Base-by-base conservation (phyloP, 805 yeast genomes). In the Candida silvatica region DNA sequence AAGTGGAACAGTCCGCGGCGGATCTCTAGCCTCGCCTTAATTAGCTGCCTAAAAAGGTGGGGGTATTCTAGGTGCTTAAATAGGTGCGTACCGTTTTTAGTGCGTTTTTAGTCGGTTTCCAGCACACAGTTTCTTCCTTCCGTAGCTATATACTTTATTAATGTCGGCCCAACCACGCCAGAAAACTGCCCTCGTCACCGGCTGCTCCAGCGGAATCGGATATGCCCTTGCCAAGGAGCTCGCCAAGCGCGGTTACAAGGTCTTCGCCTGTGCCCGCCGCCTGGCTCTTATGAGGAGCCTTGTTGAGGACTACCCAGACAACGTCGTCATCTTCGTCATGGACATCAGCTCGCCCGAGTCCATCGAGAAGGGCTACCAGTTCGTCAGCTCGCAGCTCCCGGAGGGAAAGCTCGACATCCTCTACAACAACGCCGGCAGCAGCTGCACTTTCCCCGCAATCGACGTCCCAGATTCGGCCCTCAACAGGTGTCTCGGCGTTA, bases 221-320 rank as follows among this genome's bases (percentile, higher is more conserved):
- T 65, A 56, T 39, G 63, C 61, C 16, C 43, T 72, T 5, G 66
- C 76, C 5, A 43, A 52, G 15, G 71, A 68, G 41, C 58, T 75
- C 29, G 59, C 66, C 17, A 40, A 49, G 16, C 56, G 61, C 12
- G 72, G 71, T 0, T 69, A 60, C 44, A 59, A 61, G 39, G 86
- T 82, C 1, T 80, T 72, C 49, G 88, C 88, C 1, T 77, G 82
- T 37, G 87, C 92, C 3, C 66, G 94, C 52, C 67, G 86, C 44
- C 46, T 71, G 22, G 77, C 66, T 32, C 72, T 71, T 3, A 77
- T 83, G 78, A 64, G 68, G 27, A 64, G 66, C 5, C 58, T 79
- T 39, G 42, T 41, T 17, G 56, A 59, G 16, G 48, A 64, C n/a
- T 56, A 60, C 31, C 49, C 50, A 3, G 35, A 41, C 16, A 69